Evolutionary conservation across 352 stramenopile species (phyloP), one percentile per base, ranked within the genome.

Genomic region (Hyaloperonospora arabidopsidis): DNA sequence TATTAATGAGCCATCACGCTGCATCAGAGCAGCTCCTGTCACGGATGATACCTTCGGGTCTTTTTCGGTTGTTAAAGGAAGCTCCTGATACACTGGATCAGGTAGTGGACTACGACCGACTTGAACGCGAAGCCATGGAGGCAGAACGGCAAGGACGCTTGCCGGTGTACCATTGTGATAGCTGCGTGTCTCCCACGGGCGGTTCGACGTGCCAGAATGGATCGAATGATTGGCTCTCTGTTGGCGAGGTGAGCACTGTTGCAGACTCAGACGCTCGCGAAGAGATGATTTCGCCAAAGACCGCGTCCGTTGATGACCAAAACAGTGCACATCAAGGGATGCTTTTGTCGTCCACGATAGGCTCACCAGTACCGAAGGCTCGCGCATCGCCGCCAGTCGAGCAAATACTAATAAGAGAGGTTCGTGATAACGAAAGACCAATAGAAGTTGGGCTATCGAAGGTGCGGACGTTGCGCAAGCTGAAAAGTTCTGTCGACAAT

Each of bases 1-100:
- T 98, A 11, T 98, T 92, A 91, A 94, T 97, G 80, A 94, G 84
- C 40, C 86, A 96, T 49, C 79, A 96, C 43, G 63, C 72, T 23
- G 61, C 75, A 28, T 95, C 92, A 35, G 97, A 97, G 51, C 79
- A 87, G 53, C 70, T 98, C 4, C 61, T 98, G 22, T 63, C 73
- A 11, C 75, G 90, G 8, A 95, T 97, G 32, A 72, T 98, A 5
- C 94, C 95, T 12, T 45, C 63, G 2, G 94, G 92, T 0, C 93
- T 98, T 57, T 74, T 97, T 17, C 54, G 75, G 23, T 87, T 91
- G 51, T 63, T 98, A 22, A 86, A 92, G 19, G 88, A 96, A 57
- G 88, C 88, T 11, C 52, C 64, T 28, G 64, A 94, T 38, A 95
- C 84, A 21, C 59, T 73, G 36, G 67, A 65, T 4, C 86, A 98